Evolutionary conservation across 441 rosid species (phyloP), one percentile per base, ranked within the genome.

Genomic region (Erysimum cheiri): DNA sequence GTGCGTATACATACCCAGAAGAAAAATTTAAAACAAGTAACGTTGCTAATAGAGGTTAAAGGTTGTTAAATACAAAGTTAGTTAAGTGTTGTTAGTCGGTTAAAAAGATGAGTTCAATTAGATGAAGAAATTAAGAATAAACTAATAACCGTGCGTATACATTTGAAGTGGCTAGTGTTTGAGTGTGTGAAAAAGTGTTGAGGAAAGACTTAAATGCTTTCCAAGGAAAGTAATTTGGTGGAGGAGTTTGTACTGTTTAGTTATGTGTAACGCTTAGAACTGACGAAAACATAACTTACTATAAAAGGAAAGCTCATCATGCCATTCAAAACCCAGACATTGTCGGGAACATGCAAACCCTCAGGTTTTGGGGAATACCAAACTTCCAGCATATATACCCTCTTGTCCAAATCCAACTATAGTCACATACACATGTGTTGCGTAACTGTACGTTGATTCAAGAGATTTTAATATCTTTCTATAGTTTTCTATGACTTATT

Each of bases 341-440:
- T 86, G 92, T 88, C 86, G 96, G 97, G 90, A 91, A 87, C 93
- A 87, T 80, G 93, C 89, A 89, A 88, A 80, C 73, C 81, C 78
- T 89, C 86, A 80, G 92, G 63, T 82, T 82, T 81, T 76, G 83
- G 89, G 88, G 71, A 87, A 87, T 69, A 74, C 64, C 73, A 76
- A 75, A 80, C 35, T 60, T 65, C 56, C 62, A 64, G 60, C 75
- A 43, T 70, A 76, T 76, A 64, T 58, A 70, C 68, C 57, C 67
- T 58, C 75, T 64, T 64, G 71, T 64, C 67, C 71, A 63, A 63
- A 75, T 70, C 61, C 8, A 63, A 75, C 71, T 64, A 63, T 75
- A 58, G 64, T 61, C 64, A 55, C 53, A 31, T 56, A 62, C 67
- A 29, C 64, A 53, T 28, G 14, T 63, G 11, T 24, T 31, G 36